Conservation (phyloP, 768 basidiomycete genomes). For the Aureoboletus auriporus region DNA sequence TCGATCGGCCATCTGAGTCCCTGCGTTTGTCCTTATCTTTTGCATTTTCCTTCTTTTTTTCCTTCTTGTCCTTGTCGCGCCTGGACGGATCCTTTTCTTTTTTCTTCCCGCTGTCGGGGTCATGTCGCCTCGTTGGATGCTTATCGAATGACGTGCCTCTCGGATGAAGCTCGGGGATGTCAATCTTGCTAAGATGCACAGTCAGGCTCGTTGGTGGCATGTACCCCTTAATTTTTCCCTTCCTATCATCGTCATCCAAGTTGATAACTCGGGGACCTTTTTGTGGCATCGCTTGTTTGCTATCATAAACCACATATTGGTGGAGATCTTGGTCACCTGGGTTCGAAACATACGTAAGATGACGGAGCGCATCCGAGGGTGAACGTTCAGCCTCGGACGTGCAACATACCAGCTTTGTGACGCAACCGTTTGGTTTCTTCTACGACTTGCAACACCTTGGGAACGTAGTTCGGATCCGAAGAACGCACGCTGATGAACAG, state of each 20-base stretch:
- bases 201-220: slow-evolving; percentile 63
- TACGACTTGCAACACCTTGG: slow-evolving; percentile 77
- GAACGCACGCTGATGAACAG: slow-evolving; percentile 74
- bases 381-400: neutral
- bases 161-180: slow-evolving; percentile 71
- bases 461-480: slow-evolving; percentile 56
- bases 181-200: slow-evolving; percentile 81
- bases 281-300: slow-evolving; percentile 29
- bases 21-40: slow-evolving; percentile 19
- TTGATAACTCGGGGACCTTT: slow-evolving; percentile 68
- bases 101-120: slow-evolving; percentile 6
- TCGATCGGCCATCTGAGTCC: slow-evolving; percentile 1
- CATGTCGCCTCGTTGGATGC: neutral
- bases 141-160: neutral
- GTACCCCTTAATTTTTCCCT: slow-evolving; percentile 48
- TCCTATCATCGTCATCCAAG: slow-evolving; percentile 44
- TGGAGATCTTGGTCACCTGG: slow-evolving; percentile 58
- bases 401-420: slow-evolving; percentile 60
- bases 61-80: slow-evolving; percentile 24
- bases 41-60: slow-evolving; percentile 36
- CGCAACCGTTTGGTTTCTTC: slow-evolving; percentile 76
- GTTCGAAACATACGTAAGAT: slow-evolving; percentile 31
- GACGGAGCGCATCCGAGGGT: neutral
- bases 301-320: slow-evolving; percentile 76
- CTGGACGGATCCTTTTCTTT: slow-evolving; percentile 14